Percentiles rank a stretch among this genome's conserved stretches.
Conservation (phyloP, 2,329 filamentous ascomycete genomes). For the Pyrenochaeta sp. region DNA sequence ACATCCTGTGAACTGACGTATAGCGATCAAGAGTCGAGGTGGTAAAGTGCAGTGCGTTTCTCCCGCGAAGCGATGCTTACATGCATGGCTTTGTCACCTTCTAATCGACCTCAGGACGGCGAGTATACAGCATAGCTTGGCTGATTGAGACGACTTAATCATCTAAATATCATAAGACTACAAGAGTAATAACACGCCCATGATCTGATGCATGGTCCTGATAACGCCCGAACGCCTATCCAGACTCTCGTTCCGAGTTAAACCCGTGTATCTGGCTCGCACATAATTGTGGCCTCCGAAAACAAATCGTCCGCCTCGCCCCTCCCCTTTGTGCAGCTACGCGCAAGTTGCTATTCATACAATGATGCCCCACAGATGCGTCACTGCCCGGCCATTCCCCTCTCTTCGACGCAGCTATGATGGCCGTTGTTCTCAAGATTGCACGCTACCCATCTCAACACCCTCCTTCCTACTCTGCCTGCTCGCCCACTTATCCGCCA, state of each 20-base stretch:
- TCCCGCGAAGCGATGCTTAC: conserved; percentile 11
- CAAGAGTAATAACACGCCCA: conserved; percentile 7
- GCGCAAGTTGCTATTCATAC: neutral
- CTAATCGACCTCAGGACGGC: neutral
- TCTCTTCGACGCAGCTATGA: neutral
- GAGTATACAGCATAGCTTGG: neutral
- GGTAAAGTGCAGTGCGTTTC: neutral
- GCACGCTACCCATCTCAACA: conserved; percentile 27
- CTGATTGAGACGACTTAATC: conserved; percentile 3
- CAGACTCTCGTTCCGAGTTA: neutral
- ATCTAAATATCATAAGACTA: conserved; percentile 4
- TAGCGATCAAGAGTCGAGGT: neutral
- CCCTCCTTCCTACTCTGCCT: conserved; percentile 45
- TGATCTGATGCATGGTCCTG: conserved; percentile 1
- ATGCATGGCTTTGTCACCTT: conserved; percentile 10
- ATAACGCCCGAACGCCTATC: conserved; percentile 13
- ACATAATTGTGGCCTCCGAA: neutral
- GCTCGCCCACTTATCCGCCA: conserved; percentile 48
- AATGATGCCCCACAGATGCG: neutral
- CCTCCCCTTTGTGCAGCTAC: neutral
- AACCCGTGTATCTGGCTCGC: neutral
- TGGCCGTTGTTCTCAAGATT: neutral
- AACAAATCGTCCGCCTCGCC: neutral
- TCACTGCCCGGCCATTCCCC: neutral
- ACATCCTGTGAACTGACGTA: neutral